phyloP scores from a whole-genome alignment of 2,329 filamentous ascomycete species.

The Neonectria neomacrospora region DNA sequence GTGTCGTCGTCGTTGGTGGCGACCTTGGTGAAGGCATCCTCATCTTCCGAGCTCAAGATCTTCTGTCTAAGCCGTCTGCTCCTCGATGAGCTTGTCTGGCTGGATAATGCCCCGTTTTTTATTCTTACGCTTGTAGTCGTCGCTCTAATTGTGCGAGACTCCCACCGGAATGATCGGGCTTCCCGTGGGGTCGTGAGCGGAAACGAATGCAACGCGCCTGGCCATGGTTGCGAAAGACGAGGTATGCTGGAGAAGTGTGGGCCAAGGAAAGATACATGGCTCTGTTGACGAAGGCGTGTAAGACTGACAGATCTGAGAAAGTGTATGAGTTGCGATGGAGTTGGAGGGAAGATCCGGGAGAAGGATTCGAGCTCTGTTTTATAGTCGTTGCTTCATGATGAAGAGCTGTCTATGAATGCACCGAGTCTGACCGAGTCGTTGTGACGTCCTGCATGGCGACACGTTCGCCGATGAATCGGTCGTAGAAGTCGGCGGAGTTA shows the following conservation, averaged over 20 bases:
- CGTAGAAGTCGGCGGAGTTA: not conserved
- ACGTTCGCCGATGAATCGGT: too few relatives aligned
- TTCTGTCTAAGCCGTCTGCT: slow-evolving; percentile 29
- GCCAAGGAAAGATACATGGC: not conserved
- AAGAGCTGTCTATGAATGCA: not conserved
- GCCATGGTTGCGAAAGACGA: slow-evolving; percentile 4
- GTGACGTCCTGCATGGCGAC: not conserved
- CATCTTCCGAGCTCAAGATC: slow-evolving; percentile 22
- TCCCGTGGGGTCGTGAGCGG: not conserved
- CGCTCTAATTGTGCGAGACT: slow-evolving; percentile 34
- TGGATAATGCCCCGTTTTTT: slow-evolving; percentile 21
- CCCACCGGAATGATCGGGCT: not conserved
- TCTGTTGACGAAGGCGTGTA: not conserved
- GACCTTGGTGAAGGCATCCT: slow-evolving; percentile 27
- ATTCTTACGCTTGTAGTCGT: slow-evolving; percentile 27
- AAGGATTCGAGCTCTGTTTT: not conserved
- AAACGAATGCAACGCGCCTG: slow-evolving; percentile 13
- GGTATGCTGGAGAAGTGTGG: too few relatives aligned
- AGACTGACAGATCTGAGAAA: too few relatives aligned
- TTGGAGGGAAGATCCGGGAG: not conserved
- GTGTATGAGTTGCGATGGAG: not conserved
- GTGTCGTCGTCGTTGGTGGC: slow-evolving; percentile 25
- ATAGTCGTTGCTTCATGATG: not conserved
- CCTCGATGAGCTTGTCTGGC: slow-evolving; percentile 1
- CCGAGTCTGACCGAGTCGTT: not conserved